A percentile compares a stretch with the other conserved stretches of the same genome.
Conservation (phyloP, 2,329 filamentous ascomycete species). For the Claviceps quebecensis region DNA sequence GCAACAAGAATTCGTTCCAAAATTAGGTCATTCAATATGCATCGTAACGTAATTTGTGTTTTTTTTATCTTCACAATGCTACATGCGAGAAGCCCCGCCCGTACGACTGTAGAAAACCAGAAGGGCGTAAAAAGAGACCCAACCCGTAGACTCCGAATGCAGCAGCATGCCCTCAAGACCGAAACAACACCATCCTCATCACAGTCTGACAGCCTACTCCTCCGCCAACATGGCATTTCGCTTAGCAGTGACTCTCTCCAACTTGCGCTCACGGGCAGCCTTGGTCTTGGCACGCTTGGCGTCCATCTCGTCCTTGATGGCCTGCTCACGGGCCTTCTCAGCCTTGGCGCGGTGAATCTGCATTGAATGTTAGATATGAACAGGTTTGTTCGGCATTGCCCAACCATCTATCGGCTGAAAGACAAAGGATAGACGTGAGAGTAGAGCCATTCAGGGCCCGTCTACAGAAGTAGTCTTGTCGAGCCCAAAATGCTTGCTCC, state of each 20-base stretch:
- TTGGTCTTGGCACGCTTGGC: slow-evolving; percentile 99
- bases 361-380: neutral
- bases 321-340: slow-evolving; percentile 91
- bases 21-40: slow-evolving; percentile 11
- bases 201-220: slow-evolving; percentile 33
- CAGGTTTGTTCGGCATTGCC: too few relatives aligned
- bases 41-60: slow-evolving; percentile 40
- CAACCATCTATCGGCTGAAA: too few relatives aligned
- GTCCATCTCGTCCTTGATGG: slow-evolving; percentile 99
- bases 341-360: slow-evolving; percentile 99
- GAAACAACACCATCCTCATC: slow-evolving; percentile 21
- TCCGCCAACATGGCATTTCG: slow-evolving; percentile 71
- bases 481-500: too few relatives aligned
- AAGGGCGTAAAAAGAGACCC: slow-evolving; percentile 35
- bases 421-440: too few relatives aligned
- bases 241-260: slow-evolving; percentile 85
- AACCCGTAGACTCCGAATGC: slow-evolving; percentile 48
- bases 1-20: neutral
- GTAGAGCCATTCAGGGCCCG: too few relatives aligned
- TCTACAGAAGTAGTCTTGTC: too few relatives aligned
- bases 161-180: slow-evolving; percentile 41
- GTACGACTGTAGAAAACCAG: slow-evolving; percentile 33
- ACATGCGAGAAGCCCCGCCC: slow-evolving; percentile 41
- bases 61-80: slow-evolving; percentile 31
- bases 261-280: slow-evolving; percentile 97